Percentiles rank a stretch among this genome's conserved stretches.
These are phyloP conservation scores for Spathaspora boniae DNA, from an alignment of 805 yeast genomes.

Conservation along the genomic window DNA sequence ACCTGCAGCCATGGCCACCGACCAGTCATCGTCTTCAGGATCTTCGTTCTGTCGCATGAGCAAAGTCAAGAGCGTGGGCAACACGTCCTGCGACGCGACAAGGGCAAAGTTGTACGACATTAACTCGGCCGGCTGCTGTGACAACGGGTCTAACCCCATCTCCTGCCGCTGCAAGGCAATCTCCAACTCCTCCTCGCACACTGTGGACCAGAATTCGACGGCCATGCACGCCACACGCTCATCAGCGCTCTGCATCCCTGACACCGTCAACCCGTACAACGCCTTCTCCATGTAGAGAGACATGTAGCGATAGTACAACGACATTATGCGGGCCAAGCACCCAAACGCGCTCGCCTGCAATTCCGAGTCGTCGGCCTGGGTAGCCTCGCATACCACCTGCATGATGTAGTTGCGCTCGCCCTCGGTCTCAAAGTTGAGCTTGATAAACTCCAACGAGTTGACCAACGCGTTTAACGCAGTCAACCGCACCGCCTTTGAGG, in stretches of 20 bases:
- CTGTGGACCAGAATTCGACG: constrained; percentile 98
- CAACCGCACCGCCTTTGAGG: constrained; percentile 68
- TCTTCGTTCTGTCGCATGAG: constrained; percentile 89
- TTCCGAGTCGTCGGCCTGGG: constrained; percentile 81
- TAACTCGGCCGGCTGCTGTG: constrained; percentile 33
- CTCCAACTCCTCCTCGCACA: constrained; percentile 95
- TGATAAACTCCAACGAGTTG: constrained; percentile 85
- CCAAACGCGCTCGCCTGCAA: constrained; percentile 95
- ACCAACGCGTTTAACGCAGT: constrained; percentile 92
- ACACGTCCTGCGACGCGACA: constrained; percentile 76
- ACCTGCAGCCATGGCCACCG: constrained; percentile 98
- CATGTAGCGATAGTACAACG: constrained; percentile 85
- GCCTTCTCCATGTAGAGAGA: constrained; percentile 97
- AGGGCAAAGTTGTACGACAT: constrained; percentile 77
- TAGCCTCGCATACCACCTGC: constrained; percentile 99
- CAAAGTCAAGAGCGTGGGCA: constrained; percentile 79
- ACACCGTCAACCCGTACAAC: constrained; percentile 79
- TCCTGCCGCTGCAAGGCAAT: constrained; percentile 67
- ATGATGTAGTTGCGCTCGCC: constrained; percentile 95
- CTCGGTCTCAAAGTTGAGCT: constrained; percentile 83
- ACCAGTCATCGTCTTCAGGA: constrained; percentile 95
- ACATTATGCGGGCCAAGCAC: constrained; percentile 89
- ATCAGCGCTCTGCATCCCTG: constrained; percentile 83
- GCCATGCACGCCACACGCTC: constrained; percentile 96
- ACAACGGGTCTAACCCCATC: constrained; percentile 40